phyloP scores from a whole-genome alignment of 495 filamentous ascomycete genomes.

The Tuber magnatum region DNA sequence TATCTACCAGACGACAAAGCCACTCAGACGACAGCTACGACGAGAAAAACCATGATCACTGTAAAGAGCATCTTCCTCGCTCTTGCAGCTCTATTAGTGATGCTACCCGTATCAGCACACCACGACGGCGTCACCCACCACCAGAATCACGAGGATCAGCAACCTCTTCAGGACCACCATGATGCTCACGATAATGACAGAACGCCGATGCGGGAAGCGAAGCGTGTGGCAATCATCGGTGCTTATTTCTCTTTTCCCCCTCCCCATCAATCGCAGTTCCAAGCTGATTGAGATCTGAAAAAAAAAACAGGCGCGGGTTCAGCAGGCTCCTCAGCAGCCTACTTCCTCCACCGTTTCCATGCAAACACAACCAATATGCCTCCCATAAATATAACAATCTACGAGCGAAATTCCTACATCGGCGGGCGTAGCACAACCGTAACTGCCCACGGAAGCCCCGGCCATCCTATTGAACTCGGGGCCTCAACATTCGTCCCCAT shows the following conservation, averaged over 20 bases:
- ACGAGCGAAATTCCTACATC: slow-evolving; percentile 69
- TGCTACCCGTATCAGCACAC: slow-evolving; percentile 5
- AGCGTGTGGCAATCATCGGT: slow-evolving; percentile 39
- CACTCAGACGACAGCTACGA: background rate
- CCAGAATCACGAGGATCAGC: slow-evolving; percentile 21
- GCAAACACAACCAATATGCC: slow-evolving; percentile 45
- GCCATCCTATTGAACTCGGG: slow-evolving; percentile 73
- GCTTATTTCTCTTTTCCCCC: background rate
- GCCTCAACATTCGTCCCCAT: slow-evolving; percentile 86
- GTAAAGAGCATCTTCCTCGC: slow-evolving; percentile 6
- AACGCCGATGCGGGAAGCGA: slow-evolving; percentile 10
- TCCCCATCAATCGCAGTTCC: background rate
- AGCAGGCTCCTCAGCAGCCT: slow-evolving; percentile 79
- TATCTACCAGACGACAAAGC: no score
- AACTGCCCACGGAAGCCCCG: slow-evolving; percentile 63
- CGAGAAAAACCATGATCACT: background rate
- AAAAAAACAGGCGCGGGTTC: slow-evolving; percentile 69
- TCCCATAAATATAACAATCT: slow-evolving; percentile 72
- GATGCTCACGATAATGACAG: background rate
- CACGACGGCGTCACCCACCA: background rate
- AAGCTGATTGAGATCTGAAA: background rate
- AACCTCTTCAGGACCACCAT: slow-evolving; percentile 11
- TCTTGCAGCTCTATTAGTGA: slow-evolving; percentile 13
- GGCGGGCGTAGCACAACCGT: slow-evolving; percentile 89
- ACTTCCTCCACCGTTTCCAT: slow-evolving; percentile 67